Evolutionary conservation across 306 rosid genomes (phyloP).

Genomic region (Gastrolobium bilobum): DNA sequence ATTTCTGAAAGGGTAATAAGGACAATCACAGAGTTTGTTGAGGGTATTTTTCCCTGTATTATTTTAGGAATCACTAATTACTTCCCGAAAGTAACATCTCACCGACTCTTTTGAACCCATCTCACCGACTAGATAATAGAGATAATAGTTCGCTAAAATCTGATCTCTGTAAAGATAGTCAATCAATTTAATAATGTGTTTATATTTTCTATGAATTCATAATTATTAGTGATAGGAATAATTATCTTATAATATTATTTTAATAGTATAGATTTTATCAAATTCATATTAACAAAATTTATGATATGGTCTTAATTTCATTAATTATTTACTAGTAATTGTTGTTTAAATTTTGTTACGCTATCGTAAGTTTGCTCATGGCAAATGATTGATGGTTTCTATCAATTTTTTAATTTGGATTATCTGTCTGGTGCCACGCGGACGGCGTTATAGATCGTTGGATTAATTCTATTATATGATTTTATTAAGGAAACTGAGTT

Average conservation of each 20-base stretch:
- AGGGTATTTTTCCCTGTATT: conserved; percentile 14
- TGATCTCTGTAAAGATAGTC: neutral
- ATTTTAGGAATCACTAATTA: conserved; percentile 22
- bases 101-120: conserved; percentile 40
- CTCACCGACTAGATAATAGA: too few species aligned
- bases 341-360: too few species aligned
- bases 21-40: conserved; percentile 43
- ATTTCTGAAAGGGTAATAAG: neutral
- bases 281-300: neutral
- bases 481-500: too few species aligned
- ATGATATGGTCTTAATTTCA: neutral
- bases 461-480: too few species aligned
- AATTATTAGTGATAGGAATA: neutral
- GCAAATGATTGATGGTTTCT: neutral
- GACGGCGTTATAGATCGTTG: neutral
- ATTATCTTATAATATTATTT: neutral
- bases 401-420: neutral
- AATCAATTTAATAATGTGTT: neutral
- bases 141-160: too few species aligned
- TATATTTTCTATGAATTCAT: neutral
- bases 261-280: neutral
- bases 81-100: conserved; percentile 48
- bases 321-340: neutral
- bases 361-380: neutral
- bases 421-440: neutral